Base-by-base conservation (phyloP, 495 filamentous ascomycete species). In the Penicillium diatomitis region DNA sequence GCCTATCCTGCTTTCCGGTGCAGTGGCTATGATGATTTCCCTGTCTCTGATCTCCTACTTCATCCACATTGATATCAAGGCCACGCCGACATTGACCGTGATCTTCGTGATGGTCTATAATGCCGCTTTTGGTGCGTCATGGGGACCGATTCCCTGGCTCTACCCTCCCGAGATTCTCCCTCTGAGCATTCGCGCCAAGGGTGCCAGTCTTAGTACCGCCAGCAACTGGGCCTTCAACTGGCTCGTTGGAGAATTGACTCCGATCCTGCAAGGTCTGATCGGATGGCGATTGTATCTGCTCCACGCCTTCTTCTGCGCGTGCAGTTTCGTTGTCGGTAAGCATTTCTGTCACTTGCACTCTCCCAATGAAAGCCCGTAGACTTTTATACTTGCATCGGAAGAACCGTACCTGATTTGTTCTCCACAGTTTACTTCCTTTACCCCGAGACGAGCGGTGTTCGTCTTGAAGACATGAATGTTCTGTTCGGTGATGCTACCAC, bases 161-260 rank as follows among this genome's bases (percentile, higher is more conserved):
- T 98, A 98, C 62, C 92, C 94, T 3, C 92, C 92, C 6, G 92
- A 98, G 74, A 98, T 98, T 61, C 71, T 98, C 44, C 92, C 92
- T 2, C 74, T 98, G 51, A 97, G 94, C 68, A 96, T 98, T 59
- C 83, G 92, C 48, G 95, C 92, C 12, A 98, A 98, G 71, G 92
- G 92, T 50, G 94, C 92, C 42, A 96, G 90, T 72, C 71, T 98
- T 56, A 97, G 92, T 50, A 98, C 92, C 2, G 92, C 92, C 12
- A 78, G 90, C 6, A 98, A 98, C 62, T 98, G 94, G 94, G 88
- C 91, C 3, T 97, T 92, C 70, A 98, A 98, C 61, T 98, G 88
- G 86, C 75, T 97, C 4, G 94, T 97, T 30, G 94, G 92, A 38
- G 85, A 90, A 64, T 79, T 97, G 70, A 98, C 92, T 6, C 92